Percentiles rank a stretch among this genome's conserved stretches.
Conservation (phyloP, 2,329 filamentous ascomycete genomes). For the Acrocalymma vagum region DNA sequence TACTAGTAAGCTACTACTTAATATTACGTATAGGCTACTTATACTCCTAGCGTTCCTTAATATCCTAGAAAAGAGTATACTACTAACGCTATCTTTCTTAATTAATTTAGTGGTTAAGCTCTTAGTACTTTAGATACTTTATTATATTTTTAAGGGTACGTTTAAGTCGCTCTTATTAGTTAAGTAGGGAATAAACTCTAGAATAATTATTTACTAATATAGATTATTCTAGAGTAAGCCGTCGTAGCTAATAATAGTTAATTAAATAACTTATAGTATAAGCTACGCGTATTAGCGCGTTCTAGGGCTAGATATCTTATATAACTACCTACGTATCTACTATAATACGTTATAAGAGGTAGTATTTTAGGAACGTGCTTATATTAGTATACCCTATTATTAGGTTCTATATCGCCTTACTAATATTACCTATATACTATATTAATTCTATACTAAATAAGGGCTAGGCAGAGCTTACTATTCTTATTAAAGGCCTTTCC, state of each 20-base stretch:
- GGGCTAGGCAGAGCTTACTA: slow-evolving; percentile 29
- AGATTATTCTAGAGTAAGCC: slow-evolving; percentile 12
- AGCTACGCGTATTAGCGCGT: slow-evolving; percentile 7
- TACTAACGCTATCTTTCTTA: slow-evolving; percentile 14
- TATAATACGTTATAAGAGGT: slow-evolving; percentile 15
- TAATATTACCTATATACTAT: slow-evolving; percentile 25
- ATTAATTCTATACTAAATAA: slow-evolving; percentile 2
- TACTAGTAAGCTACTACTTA: slow-evolving; percentile 14
- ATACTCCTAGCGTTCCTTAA: too few relatives aligned
- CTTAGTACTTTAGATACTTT: slow-evolving; percentile 15
- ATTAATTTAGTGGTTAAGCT: slow-evolving; percentile 14
- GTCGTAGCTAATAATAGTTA: slow-evolving; percentile 8
- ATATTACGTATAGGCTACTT: too few relatives aligned
- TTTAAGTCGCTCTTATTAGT: slow-evolving; percentile 14
- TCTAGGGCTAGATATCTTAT: slow-evolving; percentile 9
- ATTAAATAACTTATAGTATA: slow-evolving; percentile 17
- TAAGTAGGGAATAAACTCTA: slow-evolving; percentile 9
- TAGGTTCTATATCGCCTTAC: slow-evolving; percentile 33
- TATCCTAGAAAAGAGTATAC: too few relatives aligned
- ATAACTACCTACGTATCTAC: slow-evolving; percentile 13
- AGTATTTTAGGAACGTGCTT: slow-evolving; percentile 16
- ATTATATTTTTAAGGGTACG: slow-evolving; percentile 11
- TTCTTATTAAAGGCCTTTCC: slow-evolving; percentile 49
- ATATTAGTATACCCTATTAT: slow-evolving; percentile 31
- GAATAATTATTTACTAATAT: slow-evolving; percentile 15